Base-by-base conservation (phyloP, 768 basidiomycete genomes). In the Panellus pusillus region DNA sequence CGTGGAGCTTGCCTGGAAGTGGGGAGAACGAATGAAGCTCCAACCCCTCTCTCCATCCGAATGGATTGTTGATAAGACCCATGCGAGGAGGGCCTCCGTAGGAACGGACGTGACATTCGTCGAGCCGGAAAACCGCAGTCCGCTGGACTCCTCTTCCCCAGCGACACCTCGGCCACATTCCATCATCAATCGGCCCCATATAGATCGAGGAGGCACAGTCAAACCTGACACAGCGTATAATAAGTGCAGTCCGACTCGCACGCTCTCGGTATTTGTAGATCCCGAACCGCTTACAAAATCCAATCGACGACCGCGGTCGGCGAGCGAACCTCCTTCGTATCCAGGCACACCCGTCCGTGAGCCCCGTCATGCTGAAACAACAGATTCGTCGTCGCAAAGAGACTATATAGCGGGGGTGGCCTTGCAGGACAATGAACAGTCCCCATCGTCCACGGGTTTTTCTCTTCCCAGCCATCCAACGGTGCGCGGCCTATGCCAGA, bases 241-340 rank as follows among this genome's bases (percentile, higher is more conserved):
- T 17, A 40, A 40, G 12, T 11, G 39, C n/a, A 28, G 29, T 40
- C 47, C 20, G 45, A 47, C 45, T 32, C 14, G 31, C 24, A 44
- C 47, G 28, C 44, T 44, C 37, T 15, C 51, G 36, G 51, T 46
- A 39, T 12, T 19, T 19, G 29, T 35, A 7, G 49, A 44, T 2
- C 4, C 38, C n/a, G 47, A 49, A 37, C 19, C 35, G 50, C 55
- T 57, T 40, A 57, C 50, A 24, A 46, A 52, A 17, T 14, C 28
- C 18, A 41, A 42, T 41, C 58, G 50, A 48, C 58, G 58, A 6
- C 46, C 55, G 31, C 59, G 59, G 55, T 56, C 59, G 2, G 48
- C 45, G 28, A 61, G 59, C 49, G 59, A 61, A 44, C 59, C 59
- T 46, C 59, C 51, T 39, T 61, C 51, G 44, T 57, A 57, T 48